Conservation (phyloP, 116 monocot genomes). For the Posidonia oceanica region DNA sequence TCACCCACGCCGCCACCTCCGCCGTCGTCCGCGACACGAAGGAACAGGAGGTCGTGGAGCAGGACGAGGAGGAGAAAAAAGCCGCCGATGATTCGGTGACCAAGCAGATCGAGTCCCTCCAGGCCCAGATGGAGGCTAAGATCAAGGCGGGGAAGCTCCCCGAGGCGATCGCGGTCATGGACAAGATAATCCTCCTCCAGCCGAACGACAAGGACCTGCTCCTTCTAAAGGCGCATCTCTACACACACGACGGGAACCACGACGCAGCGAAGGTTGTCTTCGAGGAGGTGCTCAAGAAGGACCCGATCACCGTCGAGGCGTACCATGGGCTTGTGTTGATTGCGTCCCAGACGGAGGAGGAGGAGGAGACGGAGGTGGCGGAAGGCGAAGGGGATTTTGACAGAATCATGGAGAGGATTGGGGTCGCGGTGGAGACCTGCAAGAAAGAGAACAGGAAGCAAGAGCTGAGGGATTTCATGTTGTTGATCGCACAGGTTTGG, state of each 20-base stretch:
- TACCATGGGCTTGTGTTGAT: constrained; percentile 60
- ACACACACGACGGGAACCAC: constrained; percentile 29
- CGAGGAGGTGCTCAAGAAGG: constrained; percentile 29
- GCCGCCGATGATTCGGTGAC: not conserved
- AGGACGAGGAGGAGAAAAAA: no score
- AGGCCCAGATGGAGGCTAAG: constrained; percentile 35
- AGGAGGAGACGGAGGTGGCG: constrained; percentile 14
- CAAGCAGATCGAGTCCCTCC: constrained; percentile 22
- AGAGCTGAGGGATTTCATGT: constrained; percentile 61
- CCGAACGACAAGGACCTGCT: constrained; percentile 33
- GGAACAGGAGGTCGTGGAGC: not conserved
- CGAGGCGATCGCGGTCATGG: constrained; percentile 35
- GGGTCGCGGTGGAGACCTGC: constrained; percentile 43
- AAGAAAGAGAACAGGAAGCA: constrained; percentile 41
- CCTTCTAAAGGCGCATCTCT: constrained; percentile 42
- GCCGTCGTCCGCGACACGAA: not conserved
- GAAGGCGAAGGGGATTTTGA: constrained; percentile 19
- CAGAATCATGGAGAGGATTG: constrained; percentile 29
- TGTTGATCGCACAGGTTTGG: constrained; percentile 51
- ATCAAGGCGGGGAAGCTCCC: constrained; percentile 24
- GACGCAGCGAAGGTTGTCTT: constrained; percentile 34
- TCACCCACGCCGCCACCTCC: not conserved
- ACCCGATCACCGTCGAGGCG: constrained; percentile 44
- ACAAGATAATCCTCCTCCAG: constrained; percentile 32
- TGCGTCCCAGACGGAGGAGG: constrained; percentile 13